Evolutionary conservation across 805 yeast species (phyloP), one percentile per base, ranked within the genome.

Genomic region (Brettanomyces anomalus): DNA sequence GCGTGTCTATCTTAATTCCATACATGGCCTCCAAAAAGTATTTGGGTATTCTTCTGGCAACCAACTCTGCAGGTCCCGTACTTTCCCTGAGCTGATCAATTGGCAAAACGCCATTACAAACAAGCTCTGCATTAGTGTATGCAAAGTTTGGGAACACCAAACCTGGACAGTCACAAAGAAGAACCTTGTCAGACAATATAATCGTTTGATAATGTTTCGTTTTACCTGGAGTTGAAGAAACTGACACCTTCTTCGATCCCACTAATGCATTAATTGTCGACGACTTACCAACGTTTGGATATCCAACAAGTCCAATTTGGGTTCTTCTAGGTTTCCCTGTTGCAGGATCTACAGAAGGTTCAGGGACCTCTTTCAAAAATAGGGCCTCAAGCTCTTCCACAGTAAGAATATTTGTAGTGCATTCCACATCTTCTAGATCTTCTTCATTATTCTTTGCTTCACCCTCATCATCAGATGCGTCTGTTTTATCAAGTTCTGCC

Each of bases 121-220:
- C 98, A 56, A 93, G 74, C 55, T 93, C 99, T 53, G 95, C 97
- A 57, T 88, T 89, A 19, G 96, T 85, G 60, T 85, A 85, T 5
- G 97, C 97, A 60, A 93, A 93, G 57, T 90, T 93, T 19, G 99
- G 98, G 70, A 93, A 93, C 15, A 93, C 99, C 48, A 93, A 72
- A 74, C 99, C 99, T 2, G 99, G 99, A 71, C 99, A 93, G 72
- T 93, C 99, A 66, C 97, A 93, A 42, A 93, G 70, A 51, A 88
- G 72, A 2, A 93, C 93, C 32, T 82, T 73, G 41, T 83, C 85
- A 1, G 96, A 78, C 37, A 93, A 72, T 57, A 78, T 76, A 48
- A 93, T 89, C 1, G 99, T 93, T 69, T 93, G 99, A 73, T 93
- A 93, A 71, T 93, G 99, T 62, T 93, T 93, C 13, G 99, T 93